Base-by-base conservation (phyloP, 2,329 filamentous ascomycete species). In the Alternaria dauci region DNA sequence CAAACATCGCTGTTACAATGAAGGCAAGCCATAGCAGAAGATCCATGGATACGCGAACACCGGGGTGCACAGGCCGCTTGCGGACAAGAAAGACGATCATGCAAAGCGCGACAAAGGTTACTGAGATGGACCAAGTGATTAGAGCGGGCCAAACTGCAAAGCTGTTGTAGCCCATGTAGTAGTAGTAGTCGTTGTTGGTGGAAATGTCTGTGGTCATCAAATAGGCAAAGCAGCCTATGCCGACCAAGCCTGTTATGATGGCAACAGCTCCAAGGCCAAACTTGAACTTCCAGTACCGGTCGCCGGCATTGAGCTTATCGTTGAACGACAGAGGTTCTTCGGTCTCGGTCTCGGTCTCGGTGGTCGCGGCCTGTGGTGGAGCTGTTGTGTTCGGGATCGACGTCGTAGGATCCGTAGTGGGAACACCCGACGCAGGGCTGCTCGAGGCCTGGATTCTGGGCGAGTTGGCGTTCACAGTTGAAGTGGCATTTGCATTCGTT, bases 21-120 rank as follows among this genome's bases (percentile, higher is more conserved):
- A 74, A 72, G 12, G 69, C 67, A 3, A 79, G 66, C 76, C 76
- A 79, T 2, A 79, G 68, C 2, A 79, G 43, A 1, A 79, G 67
- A 50, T 79, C 75, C 47, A 77, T 59, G 11, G 72, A 64, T n/a
- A 79, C 76, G 32, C 70, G 72, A 6, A 65, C 53, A 18, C 77
- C 76, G 4, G 77, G 76, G 56, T 79, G 76, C 1, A 78, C 64
- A 9, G 75, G 70, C 1, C 61, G 62, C 43, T 71, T 69, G 51
- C 70, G 69, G 11, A 70, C 20, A 25, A 76, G 43, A 43, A 78
- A 67, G 16, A 73, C 53, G 28, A 70, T 23, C 23, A 77, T 61
- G 63, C 70, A 75, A 4, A 71, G 51, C 26, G 54, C 9, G 55
- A 71, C 70, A 73, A 72, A 79, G 44, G 76, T n/a, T 36, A 76